These are phyloP conservation scores for Amesomyces nigricolor DNA, from an alignment of 2,329 filamentous ascomycete genomes.

Conservation along the genomic window DNA sequence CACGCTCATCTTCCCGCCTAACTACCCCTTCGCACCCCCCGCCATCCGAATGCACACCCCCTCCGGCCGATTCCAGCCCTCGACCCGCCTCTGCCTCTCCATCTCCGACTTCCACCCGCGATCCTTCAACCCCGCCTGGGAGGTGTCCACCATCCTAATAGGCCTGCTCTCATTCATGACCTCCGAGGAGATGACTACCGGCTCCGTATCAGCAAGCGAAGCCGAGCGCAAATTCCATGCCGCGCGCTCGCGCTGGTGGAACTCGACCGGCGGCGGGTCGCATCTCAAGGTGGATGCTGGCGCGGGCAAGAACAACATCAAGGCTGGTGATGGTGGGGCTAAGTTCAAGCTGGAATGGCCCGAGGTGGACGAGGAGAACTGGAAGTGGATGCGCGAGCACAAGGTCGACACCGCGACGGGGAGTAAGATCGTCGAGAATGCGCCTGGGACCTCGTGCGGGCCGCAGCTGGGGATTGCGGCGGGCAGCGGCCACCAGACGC, in stretches of 20 bases:
- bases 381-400: conserved; percentile 82
- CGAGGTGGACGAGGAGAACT: conserved; percentile 83
- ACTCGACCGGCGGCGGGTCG: conserved; percentile 83
- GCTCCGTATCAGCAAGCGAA: conserved; percentile 71
- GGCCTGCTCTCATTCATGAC: conserved; percentile 97
- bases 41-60: conserved; percentile 99
- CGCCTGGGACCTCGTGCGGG: conserved; percentile 34
- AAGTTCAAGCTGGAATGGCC: conserved; percentile 90
- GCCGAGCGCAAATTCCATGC: conserved; percentile 75
- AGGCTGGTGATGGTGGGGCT: conserved; percentile 83
- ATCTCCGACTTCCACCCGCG: conserved; percentile 98
- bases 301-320: conserved; percentile 69
- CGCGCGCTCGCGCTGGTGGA: conserved; percentile 85
- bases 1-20: conserved; percentile 86
- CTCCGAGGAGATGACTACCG: conserved; percentile 96
- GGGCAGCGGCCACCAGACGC: conserved; percentile 58
- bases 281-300: conserved; percentile 48
- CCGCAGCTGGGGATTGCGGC: conserved; percentile 55
- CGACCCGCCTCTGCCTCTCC: conserved; percentile 83
- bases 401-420: conserved; percentile 75
- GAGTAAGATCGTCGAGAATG: conserved; percentile 45
- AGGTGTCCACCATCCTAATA: conserved; percentile 92
- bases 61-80: conserved; percentile 89
- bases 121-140: conserved; percentile 97
- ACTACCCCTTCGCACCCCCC: conserved; percentile 95